Base-by-base conservation (phyloP, 495 filamentous ascomycete species). In the Cercophora scortea region DNA sequence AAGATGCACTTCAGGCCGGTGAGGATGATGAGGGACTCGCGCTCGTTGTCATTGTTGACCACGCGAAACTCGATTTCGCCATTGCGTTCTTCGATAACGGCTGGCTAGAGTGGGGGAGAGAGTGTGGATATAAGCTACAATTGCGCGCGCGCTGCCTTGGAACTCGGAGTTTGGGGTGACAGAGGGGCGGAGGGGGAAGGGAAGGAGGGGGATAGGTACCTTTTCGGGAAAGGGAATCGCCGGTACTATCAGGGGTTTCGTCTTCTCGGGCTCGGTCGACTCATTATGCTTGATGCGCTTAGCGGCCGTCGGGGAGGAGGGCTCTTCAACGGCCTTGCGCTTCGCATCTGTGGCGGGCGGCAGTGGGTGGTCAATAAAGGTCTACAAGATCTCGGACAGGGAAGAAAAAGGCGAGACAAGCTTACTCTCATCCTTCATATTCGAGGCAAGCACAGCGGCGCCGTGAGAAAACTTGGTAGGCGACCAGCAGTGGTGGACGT, bases 1-100 rank as follows among this genome's bases (percentile, higher is more conserved):
- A 98, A 98, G 48, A 98, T 95, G 63, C 90, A 96, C 67, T 97
- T 98, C 40, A 98, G 70, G 8, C 93, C 94, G 0, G 92, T 96
- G 17, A 98, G 79, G 60, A 98, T 92, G 60, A 97, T 94, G 35
- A 90, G 83, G 69, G 87, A 93, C 62, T 96, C 90, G 43, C 85
- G 80, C 13, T 82, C 77, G 58, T 86, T 85, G 64, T 98, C 94
- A 64, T 98, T 98, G 71, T 98, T 97, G 55, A 98, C 93, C 0
- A 97, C 94, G 25, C 91, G 84, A 61, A 98, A 97, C 65, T 96
- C 91, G 55, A 98, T 98, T 42, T 95, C 90, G 59, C 93, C 91
- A 64, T 88, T 87, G 58, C 89, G 87, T 67, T 98, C 93, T 68
- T 98, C 93, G 52, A 93, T 76, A 0, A 95, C 92, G 1, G 93